These are phyloP conservation scores for Mycena sp. DNA, from an alignment of 1,284 basidiomycete species.

Conservation along the genomic window DNA sequence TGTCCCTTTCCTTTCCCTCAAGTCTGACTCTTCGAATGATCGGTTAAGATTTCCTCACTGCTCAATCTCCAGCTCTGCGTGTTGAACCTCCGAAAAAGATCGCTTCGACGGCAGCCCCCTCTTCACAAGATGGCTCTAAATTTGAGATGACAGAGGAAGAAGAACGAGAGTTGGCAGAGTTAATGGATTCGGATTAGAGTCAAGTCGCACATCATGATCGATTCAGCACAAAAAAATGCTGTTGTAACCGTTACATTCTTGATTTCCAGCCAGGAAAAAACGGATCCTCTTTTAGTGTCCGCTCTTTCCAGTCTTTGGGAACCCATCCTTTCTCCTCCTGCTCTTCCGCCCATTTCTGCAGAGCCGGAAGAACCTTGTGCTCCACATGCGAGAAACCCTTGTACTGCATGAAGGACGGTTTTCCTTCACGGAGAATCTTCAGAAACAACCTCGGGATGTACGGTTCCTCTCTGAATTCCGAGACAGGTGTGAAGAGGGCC, in stretches of 20 bases:
- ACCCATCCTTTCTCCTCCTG: constrained; percentile 57
- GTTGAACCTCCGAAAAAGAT: constrained; percentile 50
- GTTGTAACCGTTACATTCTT: neutral
- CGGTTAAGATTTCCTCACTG: constrained; percentile 58
- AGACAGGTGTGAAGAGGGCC: constrained; percentile 58
- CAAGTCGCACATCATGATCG: neutral
- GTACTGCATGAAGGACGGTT: constrained; percentile 50
- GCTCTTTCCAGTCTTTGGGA: constrained; percentile 54
- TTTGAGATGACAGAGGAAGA: constrained; percentile 75
- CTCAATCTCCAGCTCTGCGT: constrained; percentile 9
- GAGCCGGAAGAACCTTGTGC: constrained; percentile 54
- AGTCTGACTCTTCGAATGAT: neutral
- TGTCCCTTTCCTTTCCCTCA: constrained; percentile 8
- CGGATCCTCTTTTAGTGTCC: constrained; percentile 58
- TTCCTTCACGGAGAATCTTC: constrained; percentile 51
- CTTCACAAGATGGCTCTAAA: constrained; percentile 18
- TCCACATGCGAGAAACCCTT: constrained; percentile 52
- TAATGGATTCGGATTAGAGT: constrained; percentile 71
- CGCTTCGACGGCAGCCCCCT: constrained; percentile 31
- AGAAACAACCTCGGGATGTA: constrained; percentile 56
- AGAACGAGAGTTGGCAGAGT: constrained; percentile 82
- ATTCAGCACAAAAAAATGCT: neutral
- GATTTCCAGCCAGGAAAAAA: constrained; percentile 57
- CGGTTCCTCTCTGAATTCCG: constrained; percentile 52
- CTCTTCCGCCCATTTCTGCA: constrained; percentile 54